These are phyloP conservation scores for Fraxinus baroniana DNA, from an alignment of 305 asterid species.

Conservation along the genomic window DNA sequence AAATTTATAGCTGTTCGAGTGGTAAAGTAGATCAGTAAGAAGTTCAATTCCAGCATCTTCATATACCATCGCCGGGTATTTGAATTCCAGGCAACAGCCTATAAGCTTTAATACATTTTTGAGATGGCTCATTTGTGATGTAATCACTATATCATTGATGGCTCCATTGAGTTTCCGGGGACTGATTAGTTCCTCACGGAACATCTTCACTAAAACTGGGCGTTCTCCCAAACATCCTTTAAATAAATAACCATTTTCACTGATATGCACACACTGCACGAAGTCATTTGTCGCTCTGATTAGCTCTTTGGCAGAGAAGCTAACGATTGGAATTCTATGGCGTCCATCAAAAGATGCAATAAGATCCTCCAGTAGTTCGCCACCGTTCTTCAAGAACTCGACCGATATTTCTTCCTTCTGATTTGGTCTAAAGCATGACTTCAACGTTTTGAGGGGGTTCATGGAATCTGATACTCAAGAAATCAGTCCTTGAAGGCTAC, in stretches of 20 bases:
- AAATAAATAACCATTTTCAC: not conserved
- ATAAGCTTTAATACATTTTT: constrained; percentile 12
- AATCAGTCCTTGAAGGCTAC: not conserved
- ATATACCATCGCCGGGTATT: constrained; percentile 18
- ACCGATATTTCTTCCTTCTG: not conserved
- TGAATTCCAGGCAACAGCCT: constrained; percentile 22
- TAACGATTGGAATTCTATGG: constrained; percentile 5
- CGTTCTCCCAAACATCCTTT: not conserved
- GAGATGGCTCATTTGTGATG: constrained; percentile 20
- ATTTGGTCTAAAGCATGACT: not conserved
- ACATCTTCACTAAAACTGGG: not conserved
- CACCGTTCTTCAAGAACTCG: constrained; percentile 2
- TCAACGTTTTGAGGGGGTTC: not conserved
- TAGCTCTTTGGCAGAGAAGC: constrained; percentile 7
- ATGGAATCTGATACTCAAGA: not conserved
- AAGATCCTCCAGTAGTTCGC: constrained; percentile 4
- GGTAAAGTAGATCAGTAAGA: constrained; percentile 1
- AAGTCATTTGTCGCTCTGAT: constrained; percentile 14
- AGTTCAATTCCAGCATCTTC: constrained; percentile 6
- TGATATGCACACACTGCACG: not conserved
- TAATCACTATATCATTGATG: constrained; percentile 14
- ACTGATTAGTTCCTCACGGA: not conserved
- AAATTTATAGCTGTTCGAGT: not conserved
- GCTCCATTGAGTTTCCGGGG: not conserved
- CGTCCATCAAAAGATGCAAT: constrained; percentile 6